These are phyloP conservation scores for Waltiozyma sp. DNA, from an alignment of 1,139 yeast genomes.

Conservation along the genomic window DNA sequence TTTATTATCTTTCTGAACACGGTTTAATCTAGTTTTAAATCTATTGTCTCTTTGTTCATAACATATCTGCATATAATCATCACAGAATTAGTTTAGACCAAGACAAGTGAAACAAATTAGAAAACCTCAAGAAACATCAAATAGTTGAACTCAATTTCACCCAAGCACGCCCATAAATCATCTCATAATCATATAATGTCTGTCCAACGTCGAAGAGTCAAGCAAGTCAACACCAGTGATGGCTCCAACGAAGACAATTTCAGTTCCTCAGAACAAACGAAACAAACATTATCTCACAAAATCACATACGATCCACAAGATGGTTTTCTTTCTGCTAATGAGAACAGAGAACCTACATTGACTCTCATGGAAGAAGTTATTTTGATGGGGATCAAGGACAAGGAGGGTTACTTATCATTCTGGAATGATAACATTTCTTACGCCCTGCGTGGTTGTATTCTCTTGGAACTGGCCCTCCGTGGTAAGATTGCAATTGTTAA, in stretches of 20 bases:
- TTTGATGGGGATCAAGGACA: slow-evolving; percentile 85
- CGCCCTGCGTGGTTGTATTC: slow-evolving; percentile 88
- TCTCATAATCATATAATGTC: slow-evolving; percentile 1
- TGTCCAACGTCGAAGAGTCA: slow-evolving; percentile 13
- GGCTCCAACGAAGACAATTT: neutral
- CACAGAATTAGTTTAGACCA: no score
- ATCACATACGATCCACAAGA: slow-evolving; percentile 77
- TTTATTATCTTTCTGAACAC: no score
- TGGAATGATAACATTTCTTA: slow-evolving; percentile 98
- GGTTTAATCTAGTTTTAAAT: no score
- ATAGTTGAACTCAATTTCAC: no score
- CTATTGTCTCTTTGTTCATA: no score
- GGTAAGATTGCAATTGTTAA: slow-evolving; percentile 81
- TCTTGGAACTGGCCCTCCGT: slow-evolving; percentile 85
- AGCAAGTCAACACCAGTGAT: slow-evolving; percentile 6
- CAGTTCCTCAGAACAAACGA: neutral
- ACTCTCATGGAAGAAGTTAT: slow-evolving; percentile 96
- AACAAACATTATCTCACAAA: slow-evolving; percentile 22
- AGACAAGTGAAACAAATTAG: no score
- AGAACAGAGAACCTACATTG: slow-evolving; percentile 46
- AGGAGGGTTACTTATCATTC: slow-evolving; percentile 90
- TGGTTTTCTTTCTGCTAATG: slow-evolving; percentile 23
- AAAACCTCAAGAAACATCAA: no score
- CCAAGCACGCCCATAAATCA: neutral
- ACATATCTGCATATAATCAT: no score